These are phyloP conservation scores for Bonia amplexicaulis DNA, from an alignment of 176 grass and related monocot species.

Conservation along the genomic window DNA sequence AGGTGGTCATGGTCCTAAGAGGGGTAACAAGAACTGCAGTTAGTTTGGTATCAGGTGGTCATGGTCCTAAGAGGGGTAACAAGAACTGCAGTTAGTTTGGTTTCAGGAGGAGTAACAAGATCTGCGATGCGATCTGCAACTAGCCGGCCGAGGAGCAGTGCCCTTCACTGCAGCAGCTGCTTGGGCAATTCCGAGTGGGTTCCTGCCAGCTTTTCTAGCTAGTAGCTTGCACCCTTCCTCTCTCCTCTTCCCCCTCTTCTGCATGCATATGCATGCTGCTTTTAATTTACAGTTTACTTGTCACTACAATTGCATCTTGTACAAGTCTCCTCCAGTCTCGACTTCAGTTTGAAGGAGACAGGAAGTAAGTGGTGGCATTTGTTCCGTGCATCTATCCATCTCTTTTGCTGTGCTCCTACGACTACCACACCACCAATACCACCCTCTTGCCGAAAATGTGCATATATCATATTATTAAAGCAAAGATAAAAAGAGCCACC, in stretches of 20 bases:
- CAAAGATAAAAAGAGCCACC: too few species aligned
- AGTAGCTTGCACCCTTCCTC: not conserved
- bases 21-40: too few species aligned
- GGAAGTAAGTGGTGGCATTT: conserved; percentile 23
- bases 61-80: not conserved
- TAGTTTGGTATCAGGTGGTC: too few species aligned
- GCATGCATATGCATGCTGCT: not conserved
- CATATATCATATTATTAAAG: too few species aligned
- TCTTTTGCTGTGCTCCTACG: conserved; percentile 28
- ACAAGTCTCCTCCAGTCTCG: not conserved
- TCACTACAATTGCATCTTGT: conserved; percentile 6
- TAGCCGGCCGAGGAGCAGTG: not conserved
- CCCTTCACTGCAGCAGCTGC: not conserved
- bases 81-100: not conserved
- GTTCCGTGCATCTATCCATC: conserved; percentile 18
- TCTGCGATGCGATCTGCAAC: not conserved
- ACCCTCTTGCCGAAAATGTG: not conserved
- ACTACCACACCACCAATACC: not conserved
- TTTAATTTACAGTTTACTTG: conserved; percentile 8
- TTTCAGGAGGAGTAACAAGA: not conserved
- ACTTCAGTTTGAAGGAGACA: conserved; percentile 16
- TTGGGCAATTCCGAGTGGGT: not conserved
- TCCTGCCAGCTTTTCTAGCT: not conserved
- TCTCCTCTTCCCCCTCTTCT: not conserved
- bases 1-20: too few species aligned